phyloP scores from a whole-genome alignment of 306 rosid genomes.

The Boehmeria nivea region DNA sequence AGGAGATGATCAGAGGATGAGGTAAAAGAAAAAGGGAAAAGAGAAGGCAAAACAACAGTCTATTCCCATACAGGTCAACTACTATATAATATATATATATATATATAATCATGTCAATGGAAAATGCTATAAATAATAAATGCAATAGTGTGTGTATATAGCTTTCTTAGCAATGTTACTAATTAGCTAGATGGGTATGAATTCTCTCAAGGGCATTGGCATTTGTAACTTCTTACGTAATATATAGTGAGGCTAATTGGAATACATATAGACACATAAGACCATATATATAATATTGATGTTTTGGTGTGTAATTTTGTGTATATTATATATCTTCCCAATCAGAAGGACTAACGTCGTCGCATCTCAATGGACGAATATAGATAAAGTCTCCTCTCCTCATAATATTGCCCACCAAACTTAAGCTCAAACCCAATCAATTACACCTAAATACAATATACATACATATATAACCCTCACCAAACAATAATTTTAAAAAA shows the following conservation, averaged over 20 bases:
- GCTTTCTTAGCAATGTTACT: too few species aligned
- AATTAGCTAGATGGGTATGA: too few species aligned
- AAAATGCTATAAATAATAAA: too few species aligned
- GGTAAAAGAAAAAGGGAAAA: not conserved
- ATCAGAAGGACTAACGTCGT: conserved; percentile 36
- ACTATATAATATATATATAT: not conserved
- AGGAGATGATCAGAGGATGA: not conserved
- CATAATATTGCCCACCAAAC: conserved; percentile 47
- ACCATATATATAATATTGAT: conserved; percentile 9
- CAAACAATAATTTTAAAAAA: conserved; percentile 1
- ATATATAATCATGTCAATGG: too few species aligned
- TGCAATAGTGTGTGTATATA: too few species aligned
- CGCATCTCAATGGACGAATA: conserved; percentile 37
- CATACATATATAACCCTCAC: conserved; percentile 17
- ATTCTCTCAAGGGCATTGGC: too few species aligned
- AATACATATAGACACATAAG: not conserved
- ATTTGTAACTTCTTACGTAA: conserved; percentile 33
- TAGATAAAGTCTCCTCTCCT: conserved; percentile 20
- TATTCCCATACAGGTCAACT: conserved; percentile 1
- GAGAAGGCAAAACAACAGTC: not conserved
- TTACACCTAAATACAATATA: conserved; percentile 22
- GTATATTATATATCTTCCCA: conserved; percentile 8
- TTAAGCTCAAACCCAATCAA: conserved; percentile 15
- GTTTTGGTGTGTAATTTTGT: not conserved
- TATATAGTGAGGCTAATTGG: conserved; percentile 21